Evolutionary conservation across 1,284 basidiomycete species (phyloP).

Genomic region (Austropuccinia psidii): DNA sequence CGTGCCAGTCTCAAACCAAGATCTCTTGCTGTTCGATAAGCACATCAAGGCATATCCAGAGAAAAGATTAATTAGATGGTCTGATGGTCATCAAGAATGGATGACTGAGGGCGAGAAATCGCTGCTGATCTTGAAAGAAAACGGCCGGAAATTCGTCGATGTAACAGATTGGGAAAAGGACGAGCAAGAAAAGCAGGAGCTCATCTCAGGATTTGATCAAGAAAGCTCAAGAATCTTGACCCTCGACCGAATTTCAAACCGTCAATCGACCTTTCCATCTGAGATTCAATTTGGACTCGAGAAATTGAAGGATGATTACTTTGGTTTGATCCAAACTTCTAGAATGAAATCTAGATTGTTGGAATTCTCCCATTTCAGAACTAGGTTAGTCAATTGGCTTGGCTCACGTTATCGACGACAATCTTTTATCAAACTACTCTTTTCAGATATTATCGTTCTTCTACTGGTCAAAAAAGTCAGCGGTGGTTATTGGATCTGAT

Average conservation of each 20-base stretch:
- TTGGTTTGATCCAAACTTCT: neutral
- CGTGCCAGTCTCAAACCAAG: too few species aligned
- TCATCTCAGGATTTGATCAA: constrained; percentile 6
- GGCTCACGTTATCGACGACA: too few species aligned
- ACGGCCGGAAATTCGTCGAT: constrained; percentile 42
- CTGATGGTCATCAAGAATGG: constrained; percentile 25
- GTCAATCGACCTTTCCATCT: constrained; percentile 33
- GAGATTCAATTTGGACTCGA: constrained; percentile 37
- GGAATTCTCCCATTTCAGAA: constrained; percentile 23
- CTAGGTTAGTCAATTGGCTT: constrained; percentile 37
- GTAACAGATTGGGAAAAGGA: constrained; percentile 41
- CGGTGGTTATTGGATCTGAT: constrained; percentile 72
- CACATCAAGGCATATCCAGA: constrained; percentile 41
- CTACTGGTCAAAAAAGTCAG: constrained; percentile 68
- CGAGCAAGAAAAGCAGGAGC: too few species aligned
- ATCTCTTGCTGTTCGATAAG: constrained; percentile 35
- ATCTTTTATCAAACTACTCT: constrained; percentile 51
- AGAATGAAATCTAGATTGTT: constrained; percentile 10
- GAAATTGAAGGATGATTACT: neutral
- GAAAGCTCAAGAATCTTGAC: too few species aligned
- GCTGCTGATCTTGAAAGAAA: constrained; percentile 38
- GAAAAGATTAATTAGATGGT: constrained; percentile 38
- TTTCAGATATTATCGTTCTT: constrained; percentile 52
- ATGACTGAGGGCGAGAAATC: constrained; percentile 45
- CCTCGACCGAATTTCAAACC: neutral